Evolutionary conservation across 352 stramenopile genomes (phyloP).

Genomic region (Phytophthora hybrid): DNA sequence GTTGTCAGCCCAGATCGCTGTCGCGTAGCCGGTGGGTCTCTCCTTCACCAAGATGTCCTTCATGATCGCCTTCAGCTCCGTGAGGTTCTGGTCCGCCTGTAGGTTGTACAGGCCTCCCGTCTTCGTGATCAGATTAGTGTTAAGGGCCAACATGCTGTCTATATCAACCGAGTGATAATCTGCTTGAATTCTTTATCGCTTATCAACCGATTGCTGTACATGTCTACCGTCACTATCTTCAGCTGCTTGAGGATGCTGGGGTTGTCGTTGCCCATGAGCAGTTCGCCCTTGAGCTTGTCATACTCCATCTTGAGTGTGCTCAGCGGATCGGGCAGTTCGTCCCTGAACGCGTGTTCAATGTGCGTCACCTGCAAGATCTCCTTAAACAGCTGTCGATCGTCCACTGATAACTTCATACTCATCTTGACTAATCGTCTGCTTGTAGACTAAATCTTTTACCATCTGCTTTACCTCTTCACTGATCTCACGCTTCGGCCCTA

Average conservation of each 20-base stretch:
- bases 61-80: too few relatives aligned
- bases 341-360: conserved; percentile 18
- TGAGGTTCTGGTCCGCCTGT: too few relatives aligned
- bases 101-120: too few relatives aligned
- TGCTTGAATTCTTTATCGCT: conserved; percentile 19
- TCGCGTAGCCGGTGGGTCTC: too few relatives aligned
- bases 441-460: background rate
- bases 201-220: conserved; percentile 23
- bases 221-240: conserved; percentile 16
- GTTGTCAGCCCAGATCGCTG: too few relatives aligned
- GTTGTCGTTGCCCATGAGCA: conserved; percentile 26
- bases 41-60: too few relatives aligned
- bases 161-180: conserved; percentile 15
- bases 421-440: background rate
- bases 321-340: conserved; percentile 19
- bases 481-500: background rate
- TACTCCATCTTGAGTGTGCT: conserved; percentile 9
- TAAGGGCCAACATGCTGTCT: background rate
- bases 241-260: conserved; percentile 12
- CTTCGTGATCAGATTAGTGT: too few relatives aligned
- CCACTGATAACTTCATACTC: background rate
- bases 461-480: background rate
- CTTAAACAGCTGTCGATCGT: conserved; percentile 19
- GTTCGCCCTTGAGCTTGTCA: conserved; percentile 18
- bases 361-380: conserved; percentile 18